phyloP scores from a whole-genome alignment of 2,329 filamentous ascomycete species.

The Dactylellina drechsleri region DNA sequence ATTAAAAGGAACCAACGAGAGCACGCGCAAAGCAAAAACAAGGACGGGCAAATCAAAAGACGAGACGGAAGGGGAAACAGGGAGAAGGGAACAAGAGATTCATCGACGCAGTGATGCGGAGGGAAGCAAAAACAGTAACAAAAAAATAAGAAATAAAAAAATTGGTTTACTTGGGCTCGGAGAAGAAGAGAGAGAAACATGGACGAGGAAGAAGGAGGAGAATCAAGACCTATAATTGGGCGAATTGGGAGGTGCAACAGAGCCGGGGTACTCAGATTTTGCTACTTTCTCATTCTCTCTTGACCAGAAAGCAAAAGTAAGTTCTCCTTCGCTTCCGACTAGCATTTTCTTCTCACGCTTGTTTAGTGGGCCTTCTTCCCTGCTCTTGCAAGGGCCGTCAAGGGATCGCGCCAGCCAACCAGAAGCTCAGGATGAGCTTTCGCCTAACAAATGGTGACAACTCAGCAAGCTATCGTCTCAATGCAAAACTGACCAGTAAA shows the following conservation, averaged over 20 bases:
- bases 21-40: conserved; percentile 49
- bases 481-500: conserved; percentile 53
- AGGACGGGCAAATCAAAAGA: conserved; percentile 54
- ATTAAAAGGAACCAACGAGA: conserved; percentile 54
- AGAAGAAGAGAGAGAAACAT: conserved; percentile 43
- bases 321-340: conserved; percentile 16
- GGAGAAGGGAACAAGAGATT: conserved; percentile 45
- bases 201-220: conserved; percentile 25
- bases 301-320: too few relatives aligned
- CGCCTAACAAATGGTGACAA: conserved; percentile 55
- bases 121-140: conserved; percentile 22
- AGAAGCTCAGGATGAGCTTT: conserved; percentile 43
- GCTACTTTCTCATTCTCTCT: too few relatives aligned
- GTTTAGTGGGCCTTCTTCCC: conserved; percentile 33
- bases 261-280: conserved; percentile 46
- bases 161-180: conserved; percentile 13
- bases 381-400: conserved; percentile 47
- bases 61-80: conserved; percentile 52
- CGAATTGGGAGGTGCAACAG: conserved; percentile 52
- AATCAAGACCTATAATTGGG: conserved; percentile 50
- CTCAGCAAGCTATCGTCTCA: conserved; percentile 55
- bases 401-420: conserved; percentile 48
- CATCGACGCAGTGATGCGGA: conserved; percentile 54
- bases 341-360: conserved; percentile 17
- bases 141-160: background rate